Evolutionary conservation across 495 filamentous ascomycete genomes (phyloP), one percentile per base, ranked within the genome.

Genomic region (Platismatia glauca): DNA sequence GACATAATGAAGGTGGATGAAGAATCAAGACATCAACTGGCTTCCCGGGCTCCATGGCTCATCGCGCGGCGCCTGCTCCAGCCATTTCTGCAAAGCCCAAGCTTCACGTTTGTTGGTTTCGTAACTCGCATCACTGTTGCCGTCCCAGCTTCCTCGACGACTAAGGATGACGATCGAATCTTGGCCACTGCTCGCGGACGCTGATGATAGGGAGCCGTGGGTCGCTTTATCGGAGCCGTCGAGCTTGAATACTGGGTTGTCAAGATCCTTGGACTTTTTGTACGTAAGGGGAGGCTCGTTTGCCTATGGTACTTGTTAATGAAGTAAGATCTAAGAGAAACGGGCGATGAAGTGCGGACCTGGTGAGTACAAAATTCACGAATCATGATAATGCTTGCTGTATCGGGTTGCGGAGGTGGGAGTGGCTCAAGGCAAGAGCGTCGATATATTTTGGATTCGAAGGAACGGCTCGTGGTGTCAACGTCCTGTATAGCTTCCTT

Each of bases 191-290:
- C 34, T 38, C 9, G 15, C 6, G 27, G 44, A 39, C 55, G 35
- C n/a, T 7, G 59, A 55, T 20, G 22, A 31, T 8, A n/a, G 24
- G 13, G 59, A 41, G 33, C 59, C 46, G 4, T 55, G n/a, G 20
- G 48, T 55, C n/a, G 59, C 34, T 55, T 38, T 61, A 7, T 53
- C 33, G 16, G 59, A 61, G 59, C 12, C 15, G 18, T 22, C 13
- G 15, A 24, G 12, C 4, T 44, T 38, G 20, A 27, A 15, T 18
- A 22, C 18, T 4, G 35, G 35, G 5, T 27, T 43, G 34, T 9
- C 35, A 18, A 20, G 9, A 29, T 16, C 2, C 16, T 29, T 24
- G 35, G n/a, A 27, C 31, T 43, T 44, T 27, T 31, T 5, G 31
- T 13, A 15, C 46, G 44, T 27, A 7, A 0, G 22, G 48, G 15